Conservation (phyloP, 192 early-diverging fungal species). For the Backusella westeae region DNA sequence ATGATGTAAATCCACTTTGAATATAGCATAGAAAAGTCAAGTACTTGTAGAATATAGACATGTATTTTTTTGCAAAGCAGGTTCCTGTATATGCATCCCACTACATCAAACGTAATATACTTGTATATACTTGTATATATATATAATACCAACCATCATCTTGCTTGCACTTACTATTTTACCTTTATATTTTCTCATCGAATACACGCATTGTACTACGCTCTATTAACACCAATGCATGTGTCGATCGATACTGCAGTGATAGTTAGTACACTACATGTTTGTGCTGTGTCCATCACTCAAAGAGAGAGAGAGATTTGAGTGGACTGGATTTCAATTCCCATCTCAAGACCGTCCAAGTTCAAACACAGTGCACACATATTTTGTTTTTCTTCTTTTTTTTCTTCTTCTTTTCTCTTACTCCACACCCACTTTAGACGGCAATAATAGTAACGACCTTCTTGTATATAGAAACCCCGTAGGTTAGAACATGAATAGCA, state of each 20-base stretch:
- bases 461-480: background rate
- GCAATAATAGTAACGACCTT: background rate
- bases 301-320: background rate
- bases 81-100: background rate
- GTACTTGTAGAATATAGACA: background rate
- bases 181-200: too few species aligned
- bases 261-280: background rate
- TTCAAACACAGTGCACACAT: constrained; percentile 3
- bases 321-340: background rate
- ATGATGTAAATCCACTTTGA: too few species aligned
- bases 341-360: background rate
- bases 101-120: background rate
- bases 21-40: too few species aligned
- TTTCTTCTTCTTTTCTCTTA: background rate
- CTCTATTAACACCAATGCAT: too few species aligned
- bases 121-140: too few species aligned
- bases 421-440: background rate
- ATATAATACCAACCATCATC: too few species aligned
- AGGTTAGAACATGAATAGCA: constrained; percentile 5
- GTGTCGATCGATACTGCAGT: background rate
- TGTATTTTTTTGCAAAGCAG: background rate
- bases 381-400: background rate
- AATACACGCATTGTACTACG: too few species aligned
- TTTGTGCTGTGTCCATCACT: background rate
- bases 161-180: too few species aligned